A percentile compares a stretch with the other conserved stretches of the same genome.
These are phyloP conservation scores for Kalmanozyma brasiliensis DNA, from an alignment of 1,284 basidiomycete genomes.

Conservation along the genomic window DNA sequence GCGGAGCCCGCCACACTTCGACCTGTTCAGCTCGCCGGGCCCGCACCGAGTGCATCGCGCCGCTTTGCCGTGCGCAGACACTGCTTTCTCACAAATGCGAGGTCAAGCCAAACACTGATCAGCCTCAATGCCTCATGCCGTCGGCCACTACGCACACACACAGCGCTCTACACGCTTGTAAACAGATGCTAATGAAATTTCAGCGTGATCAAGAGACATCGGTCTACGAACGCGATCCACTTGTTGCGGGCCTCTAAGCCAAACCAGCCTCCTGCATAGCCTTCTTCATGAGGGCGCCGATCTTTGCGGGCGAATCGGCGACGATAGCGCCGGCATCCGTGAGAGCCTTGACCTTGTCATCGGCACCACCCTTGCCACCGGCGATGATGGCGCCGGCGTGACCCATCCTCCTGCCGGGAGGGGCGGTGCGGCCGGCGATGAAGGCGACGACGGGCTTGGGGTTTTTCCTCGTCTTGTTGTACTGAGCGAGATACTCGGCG, in stretches of 20 bases:
- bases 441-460: slow-evolving; percentile 98
- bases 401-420: slow-evolving; percentile 97
- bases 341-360: slow-evolving; percentile 94
- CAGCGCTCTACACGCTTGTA: too few relatives aligned
- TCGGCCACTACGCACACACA: too few relatives aligned
- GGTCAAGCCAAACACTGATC: too few relatives aligned
- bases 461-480: slow-evolving; percentile 87
- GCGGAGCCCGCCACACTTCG: too few relatives aligned
- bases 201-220: too few relatives aligned
- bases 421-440: slow-evolving; percentile 93
- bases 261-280: slow-evolving; percentile 63
- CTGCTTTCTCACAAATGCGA: too few relatives aligned
- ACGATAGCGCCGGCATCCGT: slow-evolving; percentile 92
- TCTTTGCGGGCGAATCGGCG: slow-evolving; percentile 84
- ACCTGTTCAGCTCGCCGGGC: too few relatives aligned
- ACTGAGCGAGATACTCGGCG: slow-evolving; percentile 90
- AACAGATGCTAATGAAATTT: too few relatives aligned
- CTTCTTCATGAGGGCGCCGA: slow-evolving; percentile 66
- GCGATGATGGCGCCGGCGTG: slow-evolving; percentile 85
- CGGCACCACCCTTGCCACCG: slow-evolving; percentile 95
- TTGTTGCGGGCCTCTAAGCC: slow-evolving; percentile 35
- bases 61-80: too few relatives aligned
- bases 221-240: too few relatives aligned
- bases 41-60: too few relatives aligned
- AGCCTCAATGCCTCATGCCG: too few relatives aligned